Evolutionary conservation across 495 filamentous ascomycete species (phyloP).

Genomic region (Halenospora varia): DNA sequence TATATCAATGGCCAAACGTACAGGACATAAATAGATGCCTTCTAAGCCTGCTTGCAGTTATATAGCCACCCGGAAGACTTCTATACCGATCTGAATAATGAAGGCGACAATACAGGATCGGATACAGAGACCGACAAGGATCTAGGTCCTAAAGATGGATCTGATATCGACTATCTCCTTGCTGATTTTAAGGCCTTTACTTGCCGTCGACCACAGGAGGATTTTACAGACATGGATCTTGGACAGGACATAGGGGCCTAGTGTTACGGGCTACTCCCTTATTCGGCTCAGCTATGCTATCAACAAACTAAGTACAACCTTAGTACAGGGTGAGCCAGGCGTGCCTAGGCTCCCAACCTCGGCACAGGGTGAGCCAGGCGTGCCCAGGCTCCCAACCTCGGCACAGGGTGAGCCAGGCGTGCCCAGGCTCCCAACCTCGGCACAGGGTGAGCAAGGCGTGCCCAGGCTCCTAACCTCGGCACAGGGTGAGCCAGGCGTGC

Average conservation of each 20-base stretch:
- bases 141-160: not conserved
- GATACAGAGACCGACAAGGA: not conserved
- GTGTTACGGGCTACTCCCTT: too few species aligned
- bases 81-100: not conserved
- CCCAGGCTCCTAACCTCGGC: too few species aligned
- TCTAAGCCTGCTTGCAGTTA: not conserved
- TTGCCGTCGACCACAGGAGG: not conserved
- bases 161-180: not conserved
- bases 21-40: not conserved
- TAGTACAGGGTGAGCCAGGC: too few species aligned
- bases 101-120: not conserved
- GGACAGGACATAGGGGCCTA: not conserved
- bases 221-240: not conserved
- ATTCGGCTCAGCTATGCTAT: too few species aligned
- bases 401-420: too few species aligned
- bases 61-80: slow-evolving; percentile 1
- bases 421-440: too few species aligned
- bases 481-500: too few species aligned
- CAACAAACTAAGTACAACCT: too few species aligned
- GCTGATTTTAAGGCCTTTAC: slow-evolving; percentile 7
- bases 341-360: too few species aligned
- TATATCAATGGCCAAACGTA: not conserved
- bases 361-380: too few species aligned
- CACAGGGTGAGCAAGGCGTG: too few species aligned
- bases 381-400: too few species aligned